Percentiles rank a stretch among this genome's conserved stretches.
These are phyloP conservation scores for Stephania yunnanensis DNA, from an alignment of 164 flowering plant genomes.

Conservation along the genomic window DNA sequence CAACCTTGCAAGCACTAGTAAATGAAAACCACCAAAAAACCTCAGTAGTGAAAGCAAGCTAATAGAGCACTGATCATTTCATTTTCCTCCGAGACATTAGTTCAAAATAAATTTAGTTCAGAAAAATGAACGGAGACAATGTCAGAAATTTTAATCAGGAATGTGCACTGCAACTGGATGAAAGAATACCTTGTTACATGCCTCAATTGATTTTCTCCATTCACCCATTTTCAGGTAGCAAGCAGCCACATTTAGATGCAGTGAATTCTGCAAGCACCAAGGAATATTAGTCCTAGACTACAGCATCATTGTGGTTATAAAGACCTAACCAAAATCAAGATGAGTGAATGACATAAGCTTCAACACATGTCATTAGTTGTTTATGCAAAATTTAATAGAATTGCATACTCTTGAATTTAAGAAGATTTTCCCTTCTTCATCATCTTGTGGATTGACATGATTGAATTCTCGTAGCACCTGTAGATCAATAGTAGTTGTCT, in stretches of 20 bases:
- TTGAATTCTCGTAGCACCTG: slow-evolving; percentile 96
- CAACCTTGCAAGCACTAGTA: too few species aligned
- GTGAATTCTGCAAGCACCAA: slow-evolving; percentile 52
- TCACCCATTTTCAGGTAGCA: slow-evolving; percentile 92
- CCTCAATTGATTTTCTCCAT: slow-evolving; percentile 79
- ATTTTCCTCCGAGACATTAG: not conserved
- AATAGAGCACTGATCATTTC: too few species aligned
- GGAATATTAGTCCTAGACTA: not conserved
- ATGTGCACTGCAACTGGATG: not conserved
- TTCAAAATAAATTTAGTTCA: not conserved
- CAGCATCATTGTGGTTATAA: not conserved
- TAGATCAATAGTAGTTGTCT: slow-evolving; percentile 4
- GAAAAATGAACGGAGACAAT: not conserved
- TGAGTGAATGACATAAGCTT: not conserved
- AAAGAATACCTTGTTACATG: slow-evolving; percentile 75
- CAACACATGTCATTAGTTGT: not conserved
- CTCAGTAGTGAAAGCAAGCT: too few species aligned
- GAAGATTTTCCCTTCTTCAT: slow-evolving; percentile 90
- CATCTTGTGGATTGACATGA: slow-evolving; percentile 96
- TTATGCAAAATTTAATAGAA: not conserved
- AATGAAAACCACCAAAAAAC: too few species aligned
- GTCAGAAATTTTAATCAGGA: not conserved
- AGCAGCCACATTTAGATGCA: slow-evolving; percentile 93
- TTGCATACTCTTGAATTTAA: slow-evolving; percentile 55
- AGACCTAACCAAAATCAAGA: not conserved